Base-by-base conservation (phyloP, 2,329 filamentous ascomycete species). In the Talaromyces sp. region DNA sequence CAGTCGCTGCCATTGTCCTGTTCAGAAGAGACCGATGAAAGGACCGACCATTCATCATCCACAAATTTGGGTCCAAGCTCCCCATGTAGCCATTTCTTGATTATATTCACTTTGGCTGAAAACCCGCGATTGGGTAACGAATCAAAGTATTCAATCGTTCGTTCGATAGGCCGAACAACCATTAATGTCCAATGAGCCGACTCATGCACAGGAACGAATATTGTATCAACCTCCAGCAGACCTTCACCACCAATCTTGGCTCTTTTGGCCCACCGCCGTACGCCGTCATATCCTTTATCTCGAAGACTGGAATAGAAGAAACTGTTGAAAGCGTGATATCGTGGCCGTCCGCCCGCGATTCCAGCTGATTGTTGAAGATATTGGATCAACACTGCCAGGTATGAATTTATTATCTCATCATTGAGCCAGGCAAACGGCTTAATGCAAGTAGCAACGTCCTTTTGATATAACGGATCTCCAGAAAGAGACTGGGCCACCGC, bases 1-100 rank as follows among this genome's bases (percentile, higher is more conserved):
- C 78, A 80, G 53, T 80, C 78, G 48, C 71, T 74, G 24, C 71
- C 71, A 54, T 80, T 80, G 51, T 74, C 60, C 55, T 80, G 78
- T 51, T 70, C 69, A 6, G 77, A 77, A 5, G 75, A 76, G 5
- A 60, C 37, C 2, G 73, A 73, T 4, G 69, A 65, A 17, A 75
- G 65, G 5, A 74, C 63, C 2, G 55, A 62, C 78, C 78, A 80
- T 50, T 80, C 76, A 1, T 70, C 65, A 29, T 76, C 74, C 17
- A 70, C 62, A 54, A 69, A 80, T 19, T 61, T 62, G 8, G 60
- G 32, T 2, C 72, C 72, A 32, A 80, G 66, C 61, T 80, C 77
- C 3, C 64, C 66, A 22, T 59, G 56, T 9, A 80, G 70, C 75
- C 75, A 80, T 14, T 57, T 56, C 55, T 78, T 73, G 36, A 75